Percentiles rank a stretch among this genome's conserved stretches.
phyloP scores from a whole-genome alignment of 1,284 basidiomycete genomes.

The Trichosporon ovoides region DNA sequence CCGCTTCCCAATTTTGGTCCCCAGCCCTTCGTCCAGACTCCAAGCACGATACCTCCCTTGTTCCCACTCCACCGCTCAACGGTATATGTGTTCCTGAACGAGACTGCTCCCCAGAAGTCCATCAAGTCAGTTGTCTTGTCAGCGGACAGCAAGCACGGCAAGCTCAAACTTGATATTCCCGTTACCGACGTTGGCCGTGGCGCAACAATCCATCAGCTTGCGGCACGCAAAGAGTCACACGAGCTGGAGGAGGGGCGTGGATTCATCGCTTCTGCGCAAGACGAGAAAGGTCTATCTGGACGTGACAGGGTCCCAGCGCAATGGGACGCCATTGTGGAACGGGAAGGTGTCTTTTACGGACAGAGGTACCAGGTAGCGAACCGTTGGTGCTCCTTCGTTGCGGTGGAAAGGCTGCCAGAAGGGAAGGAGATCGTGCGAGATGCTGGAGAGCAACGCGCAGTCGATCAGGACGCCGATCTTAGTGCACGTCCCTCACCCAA shows the following conservation, averaged over 20 bases:
- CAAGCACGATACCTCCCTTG: slow-evolving; percentile 10
- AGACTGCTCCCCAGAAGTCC: slow-evolving; percentile 4
- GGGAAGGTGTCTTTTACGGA: slow-evolving; percentile 46
- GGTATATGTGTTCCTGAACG: slow-evolving; percentile 54
- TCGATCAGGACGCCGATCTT: background rate
- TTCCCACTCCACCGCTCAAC: slow-evolving; percentile 27
- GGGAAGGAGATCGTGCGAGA: background rate
- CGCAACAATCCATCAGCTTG: slow-evolving; percentile 53
- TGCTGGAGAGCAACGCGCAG: background rate
- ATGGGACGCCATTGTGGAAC: slow-evolving; percentile 34
- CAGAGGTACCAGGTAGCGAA: slow-evolving; percentile 55
- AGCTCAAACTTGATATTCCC: slow-evolving; percentile 47
- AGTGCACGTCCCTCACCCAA: no score
- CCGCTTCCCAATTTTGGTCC: slow-evolving; percentile 49
- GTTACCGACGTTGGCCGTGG: slow-evolving; percentile 32
- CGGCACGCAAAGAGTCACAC: slow-evolving; percentile 55
- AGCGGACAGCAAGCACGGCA: slow-evolving; percentile 47
- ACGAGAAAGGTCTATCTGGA: background rate
- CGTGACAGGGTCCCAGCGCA: background rate
- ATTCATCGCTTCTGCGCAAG: slow-evolving; percentile 3
- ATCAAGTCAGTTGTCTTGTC: slow-evolving; percentile 28
- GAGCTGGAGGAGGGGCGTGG: slow-evolving; percentile 36
- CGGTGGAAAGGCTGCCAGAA: slow-evolving; percentile 46
- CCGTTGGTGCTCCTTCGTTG: slow-evolving; percentile 57
- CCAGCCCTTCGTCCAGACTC: slow-evolving; percentile 48